Conservation (phyloP, 1,284 basidiomycete species). For the Ceratobasidium sp. region DNA sequence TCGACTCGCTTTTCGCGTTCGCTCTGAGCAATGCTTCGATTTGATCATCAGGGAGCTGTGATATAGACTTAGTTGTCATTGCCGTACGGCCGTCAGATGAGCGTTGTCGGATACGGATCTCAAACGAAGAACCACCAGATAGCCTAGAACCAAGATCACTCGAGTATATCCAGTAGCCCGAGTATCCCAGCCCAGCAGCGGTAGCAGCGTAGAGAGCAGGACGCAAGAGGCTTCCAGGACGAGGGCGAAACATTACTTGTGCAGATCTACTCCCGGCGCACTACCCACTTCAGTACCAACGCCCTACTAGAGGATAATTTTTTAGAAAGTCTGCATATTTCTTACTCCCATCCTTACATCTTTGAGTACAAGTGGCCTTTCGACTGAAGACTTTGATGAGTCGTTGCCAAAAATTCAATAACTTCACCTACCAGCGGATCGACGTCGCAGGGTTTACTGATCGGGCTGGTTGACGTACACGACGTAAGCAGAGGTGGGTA, state of each 20-base stretch:
- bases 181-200: constrained; percentile 6
- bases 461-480: no score
- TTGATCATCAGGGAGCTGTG: constrained; percentile 71
- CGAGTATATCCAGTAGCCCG: constrained; percentile 22
- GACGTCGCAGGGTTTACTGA: no score
- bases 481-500: no score
- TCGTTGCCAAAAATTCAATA: no score
- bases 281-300: background rate
- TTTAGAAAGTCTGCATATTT: no score
- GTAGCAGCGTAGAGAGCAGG: constrained; percentile 10
- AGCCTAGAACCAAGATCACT: background rate
- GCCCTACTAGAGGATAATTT: background rate
- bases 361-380: no score
- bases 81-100: constrained; percentile 41
- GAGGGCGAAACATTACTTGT: constrained; percentile 21
- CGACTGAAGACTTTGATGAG: no score
- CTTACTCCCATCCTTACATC: no score
- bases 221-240: constrained; percentile 1
- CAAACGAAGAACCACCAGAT: constrained; percentile 36
- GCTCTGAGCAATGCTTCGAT: constrained; percentile 73
- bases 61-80: constrained; percentile 55
- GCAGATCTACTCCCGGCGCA: background rate
- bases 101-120: constrained; percentile 43
- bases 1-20: constrained; percentile 61
- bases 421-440: no score